Evolutionary conservation across 495 filamentous ascomycete species (phyloP), one percentile per base, ranked within the genome.

Genomic region (Aspergillus heteromorphus): DNA sequence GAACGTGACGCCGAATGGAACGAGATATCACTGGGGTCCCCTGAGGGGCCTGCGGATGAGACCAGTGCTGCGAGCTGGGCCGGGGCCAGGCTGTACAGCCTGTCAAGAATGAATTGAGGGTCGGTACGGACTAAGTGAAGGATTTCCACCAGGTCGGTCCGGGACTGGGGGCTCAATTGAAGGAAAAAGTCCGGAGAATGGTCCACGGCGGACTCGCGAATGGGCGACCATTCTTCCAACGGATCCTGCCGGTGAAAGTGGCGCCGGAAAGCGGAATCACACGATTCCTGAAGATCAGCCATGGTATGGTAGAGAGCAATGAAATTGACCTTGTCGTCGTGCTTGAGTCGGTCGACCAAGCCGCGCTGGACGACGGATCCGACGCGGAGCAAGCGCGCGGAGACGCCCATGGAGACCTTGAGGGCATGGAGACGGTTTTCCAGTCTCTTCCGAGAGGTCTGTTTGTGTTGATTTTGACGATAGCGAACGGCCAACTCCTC

Each of bases 291-390:
- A 47, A 96, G 86, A 71, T 96, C 89, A 73, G 91, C 85, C 55
- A 96, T 78, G 47, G 89, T 87, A 76, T 92, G 88, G 68, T 92
- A 96, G 43, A 96, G 75, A 63, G 81, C 82, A 50, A 87, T 87
- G 73, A 98, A 98, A 59, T 79, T 85, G 62, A 84, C 84, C 74
- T 93, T 95, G 69, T 97, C 90, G 66, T 95, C 92, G 45, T 87
- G 84, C 60, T 87, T 87, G 69, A 95, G 90, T 64, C 83, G 82
- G 63, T 98, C 92, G 58, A 93, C 88, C 63, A 98, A 75, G 58
- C 87, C 89, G 16, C 87, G 81, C 69, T 93, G 86, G 48, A 88
- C 83, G 40, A 88, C 82, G 60, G 87, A 84, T 50, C 88, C 87
- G 56, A 86, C 85, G 54, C 88, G 83, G 69, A 86, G 80, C 65